phyloP scores from a whole-genome alignment of 2,329 filamentous ascomycete genomes.

The Claviceps citrina region DNA sequence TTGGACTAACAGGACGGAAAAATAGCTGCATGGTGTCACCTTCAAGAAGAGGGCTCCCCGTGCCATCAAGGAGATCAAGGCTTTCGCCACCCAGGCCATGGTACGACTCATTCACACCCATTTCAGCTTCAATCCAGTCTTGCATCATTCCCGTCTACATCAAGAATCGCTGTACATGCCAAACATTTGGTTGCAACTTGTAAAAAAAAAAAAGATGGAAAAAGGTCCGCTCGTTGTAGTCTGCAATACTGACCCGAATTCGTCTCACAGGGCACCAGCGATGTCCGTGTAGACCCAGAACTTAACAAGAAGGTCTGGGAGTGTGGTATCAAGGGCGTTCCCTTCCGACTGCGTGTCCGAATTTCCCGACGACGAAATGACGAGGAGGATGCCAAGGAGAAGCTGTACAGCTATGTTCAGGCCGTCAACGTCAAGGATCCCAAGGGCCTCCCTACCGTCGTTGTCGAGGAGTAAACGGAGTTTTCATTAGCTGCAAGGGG shows the following conservation, averaged over 20 bases:
- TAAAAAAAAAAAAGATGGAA: background rate
- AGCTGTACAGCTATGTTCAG: slow-evolving; percentile 99
- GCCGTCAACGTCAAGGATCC: slow-evolving; percentile 98
- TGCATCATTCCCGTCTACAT: no score
- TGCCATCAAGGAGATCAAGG: slow-evolving; percentile 99
- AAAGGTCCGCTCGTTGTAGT: background rate
- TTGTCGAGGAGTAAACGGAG: slow-evolving; percentile 57
- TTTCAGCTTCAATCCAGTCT: no score
- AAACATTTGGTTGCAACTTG: no score
- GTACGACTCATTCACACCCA: slow-evolving; percentile 40
- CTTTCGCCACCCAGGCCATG: slow-evolving; percentile 87
- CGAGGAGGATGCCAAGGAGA: slow-evolving; percentile 98
- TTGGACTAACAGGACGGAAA: slow-evolving; percentile 13
- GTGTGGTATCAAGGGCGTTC: slow-evolving; percentile 94
- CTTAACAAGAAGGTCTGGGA: slow-evolving; percentile 99
- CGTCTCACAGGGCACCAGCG: slow-evolving; percentile 62
- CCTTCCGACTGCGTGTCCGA: slow-evolving; percentile 91
- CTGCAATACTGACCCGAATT: slow-evolving; percentile 11
- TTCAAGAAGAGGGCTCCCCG: slow-evolving; percentile 99
- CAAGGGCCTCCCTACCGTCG: slow-evolving; percentile 88
- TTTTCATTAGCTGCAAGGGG: background rate
- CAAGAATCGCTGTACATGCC: no score
- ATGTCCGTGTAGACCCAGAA: slow-evolving; percentile 96
- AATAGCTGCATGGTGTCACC: slow-evolving; percentile 80
- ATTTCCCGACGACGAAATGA: slow-evolving; percentile 99